phyloP scores from a whole-genome alignment of 371 early-diverging fungal genomes.

The Syncephalastrum contaminatum region DNA sequence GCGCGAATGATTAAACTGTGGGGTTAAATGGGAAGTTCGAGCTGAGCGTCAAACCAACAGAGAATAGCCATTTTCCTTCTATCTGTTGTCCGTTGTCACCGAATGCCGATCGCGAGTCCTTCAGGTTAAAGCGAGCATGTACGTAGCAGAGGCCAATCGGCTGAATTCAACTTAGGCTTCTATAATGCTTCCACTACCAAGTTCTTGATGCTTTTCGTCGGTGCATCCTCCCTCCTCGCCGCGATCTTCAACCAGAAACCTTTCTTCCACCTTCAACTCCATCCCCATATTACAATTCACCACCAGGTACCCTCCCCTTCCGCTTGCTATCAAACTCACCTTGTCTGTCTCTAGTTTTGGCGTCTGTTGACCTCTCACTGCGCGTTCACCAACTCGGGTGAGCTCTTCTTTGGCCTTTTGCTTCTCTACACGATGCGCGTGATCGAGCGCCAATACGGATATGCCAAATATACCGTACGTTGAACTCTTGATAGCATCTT shows the following conservation, averaged over 20 bases:
- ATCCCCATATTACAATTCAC: constrained; percentile 64
- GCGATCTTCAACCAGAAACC: constrained; percentile 58
- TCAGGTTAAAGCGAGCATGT: too few species aligned
- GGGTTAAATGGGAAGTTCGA: too few species aligned
- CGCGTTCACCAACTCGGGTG: constrained; percentile 64
- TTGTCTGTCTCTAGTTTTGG: constrained; percentile 51
- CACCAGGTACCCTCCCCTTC: constrained; percentile 54
- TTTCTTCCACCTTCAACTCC: constrained; percentile 59
- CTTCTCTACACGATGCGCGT: constrained; percentile 67
- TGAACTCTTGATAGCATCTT: neutral
- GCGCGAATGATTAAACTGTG: too few species aligned
- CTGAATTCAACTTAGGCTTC: constrained; percentile 40
- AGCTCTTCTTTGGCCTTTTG: constrained; percentile 66
- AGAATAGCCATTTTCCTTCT: too few species aligned
- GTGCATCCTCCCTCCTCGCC: constrained; percentile 54
- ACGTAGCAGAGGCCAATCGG: too few species aligned
- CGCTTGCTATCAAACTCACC: neutral
- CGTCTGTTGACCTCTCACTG: constrained; percentile 58
- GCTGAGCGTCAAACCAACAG: too few species aligned
- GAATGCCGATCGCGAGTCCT: too few species aligned
- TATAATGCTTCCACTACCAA: constrained; percentile 74
- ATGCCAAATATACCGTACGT: constrained; percentile 64
- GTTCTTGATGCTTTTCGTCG: constrained; percentile 56
- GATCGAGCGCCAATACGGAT: constrained; percentile 74
- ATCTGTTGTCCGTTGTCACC: too few species aligned